phyloP scores from a whole-genome alignment of 1,139 yeast species.

The Candida frijolesensis region DNA sequence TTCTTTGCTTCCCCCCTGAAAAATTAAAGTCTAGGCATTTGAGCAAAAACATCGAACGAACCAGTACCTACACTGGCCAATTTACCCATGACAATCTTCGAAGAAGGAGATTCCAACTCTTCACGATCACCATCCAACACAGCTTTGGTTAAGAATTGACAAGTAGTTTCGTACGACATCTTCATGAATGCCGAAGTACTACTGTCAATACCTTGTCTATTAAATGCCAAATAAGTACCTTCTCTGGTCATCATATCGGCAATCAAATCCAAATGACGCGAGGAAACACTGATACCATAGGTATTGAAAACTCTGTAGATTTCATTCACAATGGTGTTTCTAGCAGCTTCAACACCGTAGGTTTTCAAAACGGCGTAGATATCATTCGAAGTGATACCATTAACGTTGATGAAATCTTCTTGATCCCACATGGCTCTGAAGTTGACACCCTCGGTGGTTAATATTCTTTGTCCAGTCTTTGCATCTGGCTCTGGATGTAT shows the following conservation, averaged over 20 bases:
- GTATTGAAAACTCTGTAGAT: conserved; percentile 95
- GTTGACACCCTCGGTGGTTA: conserved; percentile 98
- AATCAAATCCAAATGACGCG: conserved; percentile 92
- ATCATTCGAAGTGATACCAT: conserved; percentile 88
- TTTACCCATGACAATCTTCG: conserved; percentile 93
- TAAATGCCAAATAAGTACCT: conserved; percentile 94
- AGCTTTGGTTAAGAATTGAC: conserved; percentile 95
- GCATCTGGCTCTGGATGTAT: conserved; percentile 76
- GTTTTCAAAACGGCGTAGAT: conserved; percentile 86
- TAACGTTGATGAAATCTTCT: conserved; percentile 86
- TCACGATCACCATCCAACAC: conserved; percentile 92
- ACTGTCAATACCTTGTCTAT: conserved; percentile 96
- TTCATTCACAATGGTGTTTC: conserved; percentile 96
- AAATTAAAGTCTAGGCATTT: conserved; percentile 34
- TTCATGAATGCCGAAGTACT: conserved; percentile 96
- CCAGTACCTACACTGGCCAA: conserved; percentile 95
- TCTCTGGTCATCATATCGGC: conserved; percentile 99
- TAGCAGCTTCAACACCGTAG: conserved; percentile 98
- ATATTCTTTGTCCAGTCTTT: conserved; percentile 53
- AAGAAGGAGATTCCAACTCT: conserved; percentile 87
- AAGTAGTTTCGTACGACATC: conserved; percentile 98
- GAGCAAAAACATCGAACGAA: conserved; percentile 82
- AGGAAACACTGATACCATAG: conserved; percentile 91
- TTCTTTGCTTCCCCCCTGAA: background rate
- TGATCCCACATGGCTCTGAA: conserved; percentile 98